A percentile compares a stretch with the other conserved stretches of the same genome.
These are phyloP conservation scores for Salix arbutifolia DNA, from an alignment of 345 rosid genomes.

Conservation along the genomic window DNA sequence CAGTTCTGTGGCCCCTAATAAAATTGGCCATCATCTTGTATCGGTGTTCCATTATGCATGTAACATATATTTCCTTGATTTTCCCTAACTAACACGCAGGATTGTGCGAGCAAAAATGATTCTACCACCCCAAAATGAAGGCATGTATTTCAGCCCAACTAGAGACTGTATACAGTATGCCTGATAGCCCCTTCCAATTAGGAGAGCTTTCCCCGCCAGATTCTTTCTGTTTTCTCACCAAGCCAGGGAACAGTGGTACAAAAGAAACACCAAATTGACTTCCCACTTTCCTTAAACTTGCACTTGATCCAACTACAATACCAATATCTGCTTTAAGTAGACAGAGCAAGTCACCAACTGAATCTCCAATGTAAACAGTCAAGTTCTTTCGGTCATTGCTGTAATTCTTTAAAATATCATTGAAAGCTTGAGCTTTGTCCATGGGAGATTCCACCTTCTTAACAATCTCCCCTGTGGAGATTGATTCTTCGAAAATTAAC, in stretches of 20 bases:
- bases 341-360: slow-evolving; percentile 90
- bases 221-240: slow-evolving; percentile 71
- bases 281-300: slow-evolving; percentile 81
- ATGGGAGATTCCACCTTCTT: slow-evolving; percentile 66
- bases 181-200: slow-evolving; percentile 67
- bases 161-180: slow-evolving; percentile 74
- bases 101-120: neutral
- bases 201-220: slow-evolving; percentile 38
- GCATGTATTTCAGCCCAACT: slow-evolving; percentile 95
- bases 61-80: slow-evolving; percentile 25
- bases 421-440: slow-evolving; percentile 68
- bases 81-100: slow-evolving; percentile 35
- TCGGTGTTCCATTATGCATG: slow-evolving; percentile 29
- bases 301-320: slow-evolving; percentile 73
- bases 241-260: slow-evolving; percentile 62
- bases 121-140: slow-evolving; percentile 81
- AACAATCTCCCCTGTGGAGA: slow-evolving; percentile 76
- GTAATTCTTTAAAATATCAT: slow-evolving; percentile 35
- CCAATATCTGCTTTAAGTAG: slow-evolving; percentile 90
- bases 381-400: slow-evolving; percentile 36
- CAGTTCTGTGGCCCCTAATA: slow-evolving; percentile 38
- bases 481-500: slow-evolving; percentile 52
- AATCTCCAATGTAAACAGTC: slow-evolving; percentile 82
- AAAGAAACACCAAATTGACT: slow-evolving; percentile 81
- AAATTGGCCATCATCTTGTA: slow-evolving; percentile 44